Evolutionary conservation across 257 asterid genomes (phyloP), one percentile per base, ranked within the genome.

Genomic region (Solanum acaule): DNA sequence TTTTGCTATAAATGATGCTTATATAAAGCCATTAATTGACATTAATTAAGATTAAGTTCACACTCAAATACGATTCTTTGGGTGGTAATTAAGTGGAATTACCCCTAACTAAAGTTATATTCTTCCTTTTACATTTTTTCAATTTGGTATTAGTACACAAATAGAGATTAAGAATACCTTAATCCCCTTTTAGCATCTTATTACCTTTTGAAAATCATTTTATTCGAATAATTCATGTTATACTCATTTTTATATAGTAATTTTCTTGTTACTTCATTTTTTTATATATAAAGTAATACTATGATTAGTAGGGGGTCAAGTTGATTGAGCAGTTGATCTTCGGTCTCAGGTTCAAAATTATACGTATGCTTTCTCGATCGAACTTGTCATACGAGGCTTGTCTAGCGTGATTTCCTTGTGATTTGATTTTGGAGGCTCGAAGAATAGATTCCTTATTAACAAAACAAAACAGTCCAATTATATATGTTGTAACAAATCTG

Each of bases 261-360:
- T 40, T 6, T 77, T 12, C 37, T 38, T 3, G 18, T 22, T 5
- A 35, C 20, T 75, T 75, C 33, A 37, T 37, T 5, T 75, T 27
- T 73, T 33, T 38, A 2, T 40, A 0, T 73, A 71, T 73, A 71
- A 1, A 29, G 56, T 46, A 46, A 46, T 46, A 14, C 56, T 46
- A 46, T 13, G 56, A 46, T 46, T 46, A 46, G 56, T 2, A 44
- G 52, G 56, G 56, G 7, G 7, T 46, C 20, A 4, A 68, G 20
- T 27, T 68, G 20, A 68, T 68, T 27, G 35, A 68, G 10, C 22
- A 13, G 10, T 4, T 27, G 5, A 68, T 27, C 10, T 27, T 13
- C 9, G 10, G 0, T n/a, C 6, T 67, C 3, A 25, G 3, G 2
- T 67, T 67, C 1, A 0, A 67, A 25, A 67, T 5, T 2, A 12